Conservation (phyloP, 139 green algal species). For the Haematococcus lacustris region DNA sequence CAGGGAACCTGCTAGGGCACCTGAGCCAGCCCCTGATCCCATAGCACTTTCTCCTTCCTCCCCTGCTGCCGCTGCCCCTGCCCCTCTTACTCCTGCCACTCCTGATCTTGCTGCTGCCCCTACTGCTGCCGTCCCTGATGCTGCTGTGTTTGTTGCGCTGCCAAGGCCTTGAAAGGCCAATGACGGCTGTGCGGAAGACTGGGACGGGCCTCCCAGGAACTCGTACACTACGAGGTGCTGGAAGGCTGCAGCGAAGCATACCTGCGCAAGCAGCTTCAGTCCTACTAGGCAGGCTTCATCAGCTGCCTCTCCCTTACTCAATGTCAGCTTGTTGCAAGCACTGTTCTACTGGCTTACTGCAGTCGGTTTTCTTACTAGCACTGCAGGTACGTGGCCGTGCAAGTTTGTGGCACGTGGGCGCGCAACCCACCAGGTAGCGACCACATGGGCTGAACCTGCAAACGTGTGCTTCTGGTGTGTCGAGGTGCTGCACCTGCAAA, state of each 20-base stretch:
- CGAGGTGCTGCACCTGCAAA: background rate
- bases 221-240: background rate
- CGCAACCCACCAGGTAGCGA: background rate
- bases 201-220: no score
- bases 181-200: no score
- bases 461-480: conserved; percentile 3
- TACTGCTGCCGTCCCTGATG: background rate
- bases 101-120: background rate
- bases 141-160: background rate
- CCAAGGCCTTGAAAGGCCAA: background rate
- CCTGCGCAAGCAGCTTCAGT: background rate
- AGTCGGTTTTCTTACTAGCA: no score
- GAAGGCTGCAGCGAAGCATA: conserved; percentile 3
- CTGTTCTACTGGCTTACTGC: no score
- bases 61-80: conserved; percentile 1
- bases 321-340: no score
- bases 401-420: no score
- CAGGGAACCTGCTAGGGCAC: no score
- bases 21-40: no score
- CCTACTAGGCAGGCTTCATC: no score
- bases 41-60: no score
- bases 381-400: no score
- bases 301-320: no score
- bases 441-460: conserved; percentile 7
- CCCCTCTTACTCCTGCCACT: background rate